Conservation (phyloP, 2,329 filamentous ascomycete genomes). For the Fusarium zealandicum region DNA sequence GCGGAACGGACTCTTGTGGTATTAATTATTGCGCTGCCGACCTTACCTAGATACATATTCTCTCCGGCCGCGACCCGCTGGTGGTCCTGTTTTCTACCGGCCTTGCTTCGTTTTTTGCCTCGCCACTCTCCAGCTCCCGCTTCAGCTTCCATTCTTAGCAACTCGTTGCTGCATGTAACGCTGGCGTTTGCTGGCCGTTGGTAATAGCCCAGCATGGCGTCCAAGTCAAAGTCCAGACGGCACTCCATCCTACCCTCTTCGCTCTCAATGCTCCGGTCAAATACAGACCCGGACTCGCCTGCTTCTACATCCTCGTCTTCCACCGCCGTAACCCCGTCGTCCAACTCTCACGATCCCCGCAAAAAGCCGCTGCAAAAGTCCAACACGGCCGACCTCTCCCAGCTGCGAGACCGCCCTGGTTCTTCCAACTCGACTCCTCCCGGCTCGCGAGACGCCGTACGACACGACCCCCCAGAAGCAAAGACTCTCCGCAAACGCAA, state of each 20-base stretch:
- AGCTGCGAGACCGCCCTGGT: conserved; percentile 29
- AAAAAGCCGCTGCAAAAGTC: conserved; percentile 39
- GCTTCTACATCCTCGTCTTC: conserved; percentile 22
- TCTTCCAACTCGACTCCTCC: conserved; percentile 15
- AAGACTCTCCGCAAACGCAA: conserved; percentile 30
- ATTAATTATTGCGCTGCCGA: no score
- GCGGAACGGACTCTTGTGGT: no score
- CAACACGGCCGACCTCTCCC: conserved; percentile 36
- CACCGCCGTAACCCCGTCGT: not conserved
- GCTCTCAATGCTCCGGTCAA: conserved; percentile 46
- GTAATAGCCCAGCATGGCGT: conserved; percentile 51
- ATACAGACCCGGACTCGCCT: conserved; percentile 41
- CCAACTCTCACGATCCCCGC: conserved; percentile 20
- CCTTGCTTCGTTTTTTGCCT: conserved; percentile 9
- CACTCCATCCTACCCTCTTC: conserved; percentile 48
- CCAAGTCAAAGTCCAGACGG: conserved; percentile 55
- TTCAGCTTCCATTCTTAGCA: conserved; percentile 39
- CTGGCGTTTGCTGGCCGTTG: conserved; percentile 32
- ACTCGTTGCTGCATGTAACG: conserved; percentile 43
- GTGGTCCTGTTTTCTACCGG: conserved; percentile 6
- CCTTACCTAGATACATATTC: conserved; percentile 21
- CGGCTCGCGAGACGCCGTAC: conserved; percentile 28
- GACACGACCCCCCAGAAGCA: conserved; percentile 31
- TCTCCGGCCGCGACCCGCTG: conserved; percentile 6
- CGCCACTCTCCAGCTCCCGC: conserved; percentile 19